These are phyloP conservation scores for Chamaecrista fasciculata DNA, from an alignment of 306 rosid genomes.

Conservation along the genomic window DNA sequence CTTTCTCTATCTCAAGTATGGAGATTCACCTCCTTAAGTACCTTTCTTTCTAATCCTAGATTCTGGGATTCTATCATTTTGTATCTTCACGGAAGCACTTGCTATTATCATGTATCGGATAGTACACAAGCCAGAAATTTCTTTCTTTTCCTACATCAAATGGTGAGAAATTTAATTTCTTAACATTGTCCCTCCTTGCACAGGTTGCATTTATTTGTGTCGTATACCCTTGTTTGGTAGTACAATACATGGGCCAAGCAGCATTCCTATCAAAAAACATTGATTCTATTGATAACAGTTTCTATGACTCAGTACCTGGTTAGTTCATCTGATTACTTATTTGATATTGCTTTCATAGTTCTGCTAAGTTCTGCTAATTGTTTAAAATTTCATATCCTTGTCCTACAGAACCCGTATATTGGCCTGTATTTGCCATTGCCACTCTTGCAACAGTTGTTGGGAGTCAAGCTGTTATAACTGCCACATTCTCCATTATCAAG, in stretches of 20 bases:
- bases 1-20: too few species aligned
- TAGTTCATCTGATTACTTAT: conserved; percentile 34
- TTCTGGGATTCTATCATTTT: too few species aligned
- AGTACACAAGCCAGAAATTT: neutral
- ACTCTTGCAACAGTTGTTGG: conserved; percentile 79
- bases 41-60: too few species aligned
- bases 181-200: conserved; percentile 27
- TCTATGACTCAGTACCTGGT: conserved; percentile 72
- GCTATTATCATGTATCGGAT: neutral
- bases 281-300: conserved; percentile 39
- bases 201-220: conserved; percentile 73
- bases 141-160: neutral
- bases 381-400: conserved; percentile 18
- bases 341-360: conserved; percentile 15
- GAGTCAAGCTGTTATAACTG: conserved; percentile 82
- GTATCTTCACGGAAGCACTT: neutral
- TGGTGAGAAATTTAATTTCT: conserved; percentile 3
- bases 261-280: conserved; percentile 68
- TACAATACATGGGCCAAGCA: conserved; percentile 91
- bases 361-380: conserved; percentile 5
- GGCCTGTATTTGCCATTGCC: conserved; percentile 75
- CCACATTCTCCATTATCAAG: conserved; percentile 77
- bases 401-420: conserved; percentile 56
- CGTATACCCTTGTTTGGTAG: conserved; percentile 77
- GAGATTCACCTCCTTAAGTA: too few species aligned